A percentile compares a stretch with the other conserved stretches of the same genome.
phyloP scores from a whole-genome alignment of 2,329 filamentous ascomycete species.

The Claviceps spartinae region DNA sequence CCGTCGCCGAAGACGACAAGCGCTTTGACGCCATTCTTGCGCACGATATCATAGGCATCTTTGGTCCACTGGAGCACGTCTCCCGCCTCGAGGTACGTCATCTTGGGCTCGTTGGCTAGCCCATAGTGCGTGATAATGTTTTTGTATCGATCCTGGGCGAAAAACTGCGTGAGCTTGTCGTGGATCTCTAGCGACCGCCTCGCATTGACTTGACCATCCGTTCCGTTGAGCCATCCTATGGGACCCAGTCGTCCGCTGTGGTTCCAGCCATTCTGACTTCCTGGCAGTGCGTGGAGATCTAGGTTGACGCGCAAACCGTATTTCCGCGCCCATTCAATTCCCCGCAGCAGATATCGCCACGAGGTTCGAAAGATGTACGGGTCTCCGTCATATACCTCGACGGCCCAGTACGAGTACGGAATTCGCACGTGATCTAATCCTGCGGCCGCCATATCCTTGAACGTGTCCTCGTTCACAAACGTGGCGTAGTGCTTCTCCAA shows the following conservation, averaged over 20 bases:
- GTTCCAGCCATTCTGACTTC: constrained; percentile 96
- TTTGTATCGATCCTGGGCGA: constrained; percentile 82
- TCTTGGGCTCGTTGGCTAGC: constrained; percentile 84
- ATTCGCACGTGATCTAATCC: constrained; percentile 96
- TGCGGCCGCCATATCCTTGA: constrained; percentile 70
- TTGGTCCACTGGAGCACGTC: constrained; percentile 70
- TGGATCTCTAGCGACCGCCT: constrained; percentile 79
- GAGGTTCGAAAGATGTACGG: constrained; percentile 77
- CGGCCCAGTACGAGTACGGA: constrained; percentile 89
- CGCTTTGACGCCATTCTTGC: constrained; percentile 60
- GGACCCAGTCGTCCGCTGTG: constrained; percentile 73
- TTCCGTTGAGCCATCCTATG: constrained; percentile 87
- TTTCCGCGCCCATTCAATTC: constrained; percentile 86
- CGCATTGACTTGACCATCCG: constrained; percentile 63
- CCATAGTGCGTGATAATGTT: constrained; percentile 90
- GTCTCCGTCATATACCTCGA: constrained; percentile 71
- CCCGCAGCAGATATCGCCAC: constrained; percentile 87
- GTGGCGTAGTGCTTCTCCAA: constrained; percentile 87
- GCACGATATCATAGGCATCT: constrained; percentile 57
- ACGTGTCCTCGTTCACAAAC: constrained; percentile 76
- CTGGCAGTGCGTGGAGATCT: constrained; percentile 81
- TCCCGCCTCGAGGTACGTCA: constrained; percentile 54
- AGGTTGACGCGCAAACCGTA: constrained; percentile 87
- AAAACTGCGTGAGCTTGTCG: constrained; percentile 77
- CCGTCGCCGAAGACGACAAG: constrained; percentile 83